A percentile compares a stretch with the other conserved stretches of the same genome.
phyloP scores from a whole-genome alignment of 441 rosid genomes.

The Pelargonium australe region DNA sequence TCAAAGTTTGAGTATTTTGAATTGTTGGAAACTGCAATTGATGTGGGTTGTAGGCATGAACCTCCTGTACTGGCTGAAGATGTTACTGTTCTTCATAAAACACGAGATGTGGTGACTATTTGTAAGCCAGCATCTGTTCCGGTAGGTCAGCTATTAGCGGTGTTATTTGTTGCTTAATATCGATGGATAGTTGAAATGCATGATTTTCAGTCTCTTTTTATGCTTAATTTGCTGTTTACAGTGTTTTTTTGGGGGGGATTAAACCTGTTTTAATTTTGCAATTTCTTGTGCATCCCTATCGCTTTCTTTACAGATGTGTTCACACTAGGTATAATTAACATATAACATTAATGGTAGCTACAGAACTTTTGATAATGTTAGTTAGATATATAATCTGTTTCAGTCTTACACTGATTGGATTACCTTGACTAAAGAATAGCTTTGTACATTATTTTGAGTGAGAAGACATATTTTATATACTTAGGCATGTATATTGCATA shows the following conservation, averaged over 20 bases:
- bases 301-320: background rate
- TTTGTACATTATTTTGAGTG: background rate
- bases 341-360: background rate
- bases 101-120: slow-evolving; percentile 66
- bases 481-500: background rate
- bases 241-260: background rate
- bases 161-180: background rate
- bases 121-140: slow-evolving; percentile 88
- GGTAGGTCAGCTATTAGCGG: slow-evolving; percentile 38
- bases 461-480: background rate
- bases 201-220: background rate
- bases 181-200: background rate
- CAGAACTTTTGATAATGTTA: background rate
- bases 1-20: slow-evolving; percentile 11
- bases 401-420: background rate
- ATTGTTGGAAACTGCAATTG: slow-evolving; percentile 23
- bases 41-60: slow-evolving; percentile 73
- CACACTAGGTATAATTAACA: background rate
- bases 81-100: slow-evolving; percentile 53
- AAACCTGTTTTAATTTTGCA: too few relatives aligned
- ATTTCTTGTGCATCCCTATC: background rate
- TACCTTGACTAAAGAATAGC: background rate
- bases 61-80: slow-evolving; percentile 73
- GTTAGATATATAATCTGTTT: background rate
- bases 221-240: background rate